Base-by-base conservation (phyloP, 305 asterid species). In the Fraxinus angustifolia region DNA sequence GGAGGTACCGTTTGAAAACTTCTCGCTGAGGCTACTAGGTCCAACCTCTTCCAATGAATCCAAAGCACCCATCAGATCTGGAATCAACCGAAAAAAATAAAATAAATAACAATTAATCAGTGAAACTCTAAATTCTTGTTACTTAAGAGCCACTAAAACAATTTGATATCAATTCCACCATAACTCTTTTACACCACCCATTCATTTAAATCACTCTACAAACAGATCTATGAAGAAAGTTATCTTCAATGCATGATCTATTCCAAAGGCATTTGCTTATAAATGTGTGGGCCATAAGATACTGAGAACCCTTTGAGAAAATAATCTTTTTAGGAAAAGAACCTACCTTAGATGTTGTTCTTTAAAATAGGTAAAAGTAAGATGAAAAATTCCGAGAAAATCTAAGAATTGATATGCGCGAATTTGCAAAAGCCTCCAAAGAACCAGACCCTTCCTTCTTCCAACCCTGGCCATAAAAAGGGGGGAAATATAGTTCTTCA, bases 41-140 rank as follows among this genome's bases (percentile, higher is more conserved):
- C 92, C 98, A 2, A 84, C 91, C 21, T 90, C 92, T 21, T 86
- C 89, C 53, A 56, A 17, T 53, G 84, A 38, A 35, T 89, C 95
- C 84, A 90, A 81, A 19, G 81, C 86, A 56, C 86, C 88, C 92
- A 91, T 91, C 89, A 84, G 82, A 48, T 82, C n/a, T 26, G 75
- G 62, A 75, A 48, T 74, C 48, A 60, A 73, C 31, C 31, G 19
- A 62, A 56, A 0, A 34, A 81, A 73, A 78, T 34, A 23, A 67
- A 56, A 19, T 35, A 76, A 68, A 35, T 30, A 53, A 77, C 42
- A 78, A 74, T 75, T 12, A 19, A 8, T 23, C 21, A 73, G 56
- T 12, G 23, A 48, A 19, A 84, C 38, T 28, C 17, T 68, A 23
- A 82, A 28, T 23, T 21, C 45, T 7, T 21, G 72, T 60, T 42